Percentiles rank a stretch among this genome's conserved stretches.
Conservation (phyloP, 805 yeast genomes). For the Limtongia smithiae region DNA sequence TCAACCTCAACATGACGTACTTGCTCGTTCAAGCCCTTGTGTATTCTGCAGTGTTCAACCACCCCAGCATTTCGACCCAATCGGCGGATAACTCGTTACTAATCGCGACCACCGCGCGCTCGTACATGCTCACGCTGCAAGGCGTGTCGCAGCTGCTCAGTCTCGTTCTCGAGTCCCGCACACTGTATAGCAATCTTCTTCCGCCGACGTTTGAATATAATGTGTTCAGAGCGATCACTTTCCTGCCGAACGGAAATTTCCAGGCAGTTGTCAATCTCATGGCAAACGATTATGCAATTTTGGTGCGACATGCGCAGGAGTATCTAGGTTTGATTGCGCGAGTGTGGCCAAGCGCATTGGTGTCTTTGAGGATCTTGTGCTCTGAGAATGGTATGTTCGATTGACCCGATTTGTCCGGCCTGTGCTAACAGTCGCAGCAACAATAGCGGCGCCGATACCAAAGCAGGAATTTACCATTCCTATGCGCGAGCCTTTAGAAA, state of each 20-base stretch:
- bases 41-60: conserved; percentile 8
- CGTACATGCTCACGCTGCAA: conserved; percentile 1
- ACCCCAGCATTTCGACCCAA: neutral
- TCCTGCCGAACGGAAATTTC: neutral
- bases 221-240: conserved; percentile 6
- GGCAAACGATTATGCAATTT: no score
- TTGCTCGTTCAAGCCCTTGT: conserved; percentile 12
- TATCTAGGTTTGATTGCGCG: no score
- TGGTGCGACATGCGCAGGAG: no score
- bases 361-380: no score
- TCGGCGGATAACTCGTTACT: neutral
- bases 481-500: no score
- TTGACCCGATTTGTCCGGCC: no score
- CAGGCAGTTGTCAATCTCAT: no score
- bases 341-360: no score
- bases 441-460: no score
- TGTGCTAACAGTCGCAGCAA: no score
- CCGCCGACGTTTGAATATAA: conserved; percentile 16
- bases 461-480: no score
- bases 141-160: conserved; percentile 3
- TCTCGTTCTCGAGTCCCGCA: neutral
- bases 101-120: neutral
- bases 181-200: conserved; percentile 1
- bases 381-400: no score
- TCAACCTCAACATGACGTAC: conserved; percentile 11